Evolutionary conservation across 2,329 filamentous ascomycete genomes (phyloP).

Genomic region (Graphilbum ipis-grandicollis): DNA sequence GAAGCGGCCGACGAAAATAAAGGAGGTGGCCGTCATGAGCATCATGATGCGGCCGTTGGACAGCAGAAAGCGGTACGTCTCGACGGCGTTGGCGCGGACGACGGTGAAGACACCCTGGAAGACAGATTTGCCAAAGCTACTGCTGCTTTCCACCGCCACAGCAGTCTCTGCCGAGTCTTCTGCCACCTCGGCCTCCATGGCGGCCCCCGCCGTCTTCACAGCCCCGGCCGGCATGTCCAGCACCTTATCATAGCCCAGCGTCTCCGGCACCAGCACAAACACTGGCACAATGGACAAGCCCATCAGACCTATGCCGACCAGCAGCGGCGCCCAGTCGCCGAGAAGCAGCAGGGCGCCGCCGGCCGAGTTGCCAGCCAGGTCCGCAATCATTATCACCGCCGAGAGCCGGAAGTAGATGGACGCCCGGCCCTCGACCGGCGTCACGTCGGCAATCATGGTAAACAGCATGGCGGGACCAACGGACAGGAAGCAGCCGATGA

Average conservation of each 20-base stretch:
- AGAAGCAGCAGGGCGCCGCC: slow-evolving; percentile 21
- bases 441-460: slow-evolving; percentile 26
- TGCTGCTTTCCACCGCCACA: too few species aligned
- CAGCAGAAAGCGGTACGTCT: slow-evolving; percentile 22
- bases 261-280: slow-evolving; percentile 23
- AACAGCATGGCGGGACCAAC: slow-evolving; percentile 25
- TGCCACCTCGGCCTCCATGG: too few species aligned
- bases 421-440: slow-evolving; percentile 19
- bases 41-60: slow-evolving; percentile 19
- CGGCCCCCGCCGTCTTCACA: neutral
- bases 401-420: slow-evolving; percentile 22
- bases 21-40: slow-evolving; percentile 19
- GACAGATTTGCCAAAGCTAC: too few species aligned
- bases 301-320: slow-evolving; percentile 16
- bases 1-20: slow-evolving; percentile 16
- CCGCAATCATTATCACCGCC: slow-evolving; percentile 19
- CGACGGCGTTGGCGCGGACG: slow-evolving; percentile 7
- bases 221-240: neutral
- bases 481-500: slow-evolving; percentile 23
- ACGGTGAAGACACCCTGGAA: slow-evolving; percentile 1
- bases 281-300: slow-evolving; percentile 13
- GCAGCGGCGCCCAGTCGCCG: slow-evolving; percentile 22
- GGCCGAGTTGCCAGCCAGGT: slow-evolving; percentile 21
- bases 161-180: too few species aligned
- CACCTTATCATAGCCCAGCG: slow-evolving; percentile 15